Percentiles rank a stretch among this genome's conserved stretches.
Evolutionary conservation across 2,329 filamentous ascomycete genomes (phyloP).

Genomic region (Colletotrichum sp.): DNA sequence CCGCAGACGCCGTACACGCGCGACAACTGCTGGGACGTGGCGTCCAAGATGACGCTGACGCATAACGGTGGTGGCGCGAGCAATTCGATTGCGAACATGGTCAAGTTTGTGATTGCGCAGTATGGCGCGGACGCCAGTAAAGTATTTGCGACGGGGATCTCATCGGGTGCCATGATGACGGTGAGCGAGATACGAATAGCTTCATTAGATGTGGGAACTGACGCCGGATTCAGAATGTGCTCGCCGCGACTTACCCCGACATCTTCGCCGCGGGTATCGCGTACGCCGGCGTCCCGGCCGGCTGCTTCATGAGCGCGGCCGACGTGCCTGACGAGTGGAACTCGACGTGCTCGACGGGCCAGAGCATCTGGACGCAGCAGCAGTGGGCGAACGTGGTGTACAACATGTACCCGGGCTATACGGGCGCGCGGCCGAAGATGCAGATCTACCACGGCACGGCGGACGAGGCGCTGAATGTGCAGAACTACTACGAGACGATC

Average conservation of each 20-base stretch:
- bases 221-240: slow-evolving; percentile 37
- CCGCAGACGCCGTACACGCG: slow-evolving; percentile 41
- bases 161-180: slow-evolving; percentile 61
- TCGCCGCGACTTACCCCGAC: slow-evolving; percentile 60
- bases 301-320: slow-evolving; percentile 52
- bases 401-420: slow-evolving; percentile 56
- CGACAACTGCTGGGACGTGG: slow-evolving; percentile 64
- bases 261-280: slow-evolving; percentile 56
- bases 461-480: slow-evolving; percentile 53
- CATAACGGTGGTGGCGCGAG: slow-evolving; percentile 57
- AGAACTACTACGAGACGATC: slow-evolving; percentile 63
- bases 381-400: slow-evolving; percentile 46
- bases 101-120: slow-evolving; percentile 49
- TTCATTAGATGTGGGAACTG: not conserved
- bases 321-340: slow-evolving; percentile 56
- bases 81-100: slow-evolving; percentile 59
- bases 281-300: slow-evolving; percentile 60
- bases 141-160: slow-evolving; percentile 54
- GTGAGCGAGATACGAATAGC: not conserved
- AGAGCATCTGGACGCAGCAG: slow-evolving; percentile 44
- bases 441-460: slow-evolving; percentile 63
- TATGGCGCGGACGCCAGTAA: slow-evolving; percentile 51
- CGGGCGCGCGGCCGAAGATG: slow-evolving; percentile 57
- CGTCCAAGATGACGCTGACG: slow-evolving; percentile 52
- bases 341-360: slow-evolving; percentile 56